These are phyloP conservation scores for Hypsizygus ulmarius DNA, from an alignment of 1,284 basidiomycete genomes.

Conservation along the genomic window DNA sequence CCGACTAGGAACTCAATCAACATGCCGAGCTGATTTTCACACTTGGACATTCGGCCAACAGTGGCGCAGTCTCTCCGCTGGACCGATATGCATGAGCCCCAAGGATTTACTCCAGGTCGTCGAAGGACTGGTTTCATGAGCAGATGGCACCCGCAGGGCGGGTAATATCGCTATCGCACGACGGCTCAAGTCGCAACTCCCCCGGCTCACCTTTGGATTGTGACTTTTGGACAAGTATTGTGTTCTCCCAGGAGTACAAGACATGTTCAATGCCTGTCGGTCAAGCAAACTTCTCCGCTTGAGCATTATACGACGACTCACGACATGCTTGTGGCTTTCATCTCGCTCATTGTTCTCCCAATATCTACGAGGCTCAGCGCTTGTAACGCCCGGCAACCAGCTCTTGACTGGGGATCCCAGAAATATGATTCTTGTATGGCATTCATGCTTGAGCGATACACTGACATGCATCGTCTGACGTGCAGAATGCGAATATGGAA, in stretches of 20 bases:
- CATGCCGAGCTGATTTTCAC: neutral
- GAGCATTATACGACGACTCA: neutral
- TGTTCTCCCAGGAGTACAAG: too few species aligned
- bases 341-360: conserved; percentile 2
- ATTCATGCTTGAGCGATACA: too few species aligned
- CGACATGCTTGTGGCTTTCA: conserved; percentile 2
- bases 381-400: conserved; percentile 6
- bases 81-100: neutral
- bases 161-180: too few species aligned
- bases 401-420: conserved; percentile 7
- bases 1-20: neutral
- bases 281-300: neutral
- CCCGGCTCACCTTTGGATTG: too few species aligned
- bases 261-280: too few species aligned
- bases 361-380: conserved; percentile 1
- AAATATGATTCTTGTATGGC: too few species aligned
- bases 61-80: conserved; percentile 8
- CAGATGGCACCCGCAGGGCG: too few species aligned
- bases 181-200: too few species aligned
- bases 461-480: neutral
- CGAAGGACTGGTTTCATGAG: too few species aligned
- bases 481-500: conserved; percentile 23
- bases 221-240: neutral
- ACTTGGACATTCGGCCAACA: conserved; percentile 4
- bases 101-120: too few species aligned